Evolutionary conservation across 106 monocot genomes (phyloP).

Genomic region (Apostasia ramifera): DNA sequence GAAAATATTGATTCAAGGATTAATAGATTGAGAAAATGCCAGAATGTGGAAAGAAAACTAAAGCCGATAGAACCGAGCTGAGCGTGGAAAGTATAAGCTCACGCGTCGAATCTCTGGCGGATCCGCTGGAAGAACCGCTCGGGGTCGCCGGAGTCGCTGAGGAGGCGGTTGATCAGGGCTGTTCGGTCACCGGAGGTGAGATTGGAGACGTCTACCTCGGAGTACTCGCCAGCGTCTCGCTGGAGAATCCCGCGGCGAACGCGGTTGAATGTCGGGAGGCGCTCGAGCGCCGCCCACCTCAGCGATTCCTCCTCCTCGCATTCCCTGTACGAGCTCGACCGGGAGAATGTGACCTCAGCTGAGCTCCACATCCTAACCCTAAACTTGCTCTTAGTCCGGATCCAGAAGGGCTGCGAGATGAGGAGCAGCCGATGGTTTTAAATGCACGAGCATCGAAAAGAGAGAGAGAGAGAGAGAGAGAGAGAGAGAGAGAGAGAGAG

Average conservation of each 20-base stretch:
- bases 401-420: not conserved
- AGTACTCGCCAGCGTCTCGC: slow-evolving; percentile 9
- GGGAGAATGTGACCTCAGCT: slow-evolving; percentile 60
- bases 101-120: slow-evolving; percentile 78
- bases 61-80: not conserved
- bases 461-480: not conserved
- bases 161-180: slow-evolving; percentile 58
- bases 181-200: slow-evolving; percentile 49
- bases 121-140: slow-evolving; percentile 71
- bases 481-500: not conserved
- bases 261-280: slow-evolving; percentile 66
- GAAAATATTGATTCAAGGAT: too few species aligned
- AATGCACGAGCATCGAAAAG: slow-evolving; percentile 9
- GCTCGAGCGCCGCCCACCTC: slow-evolving; percentile 86
- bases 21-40: not conserved
- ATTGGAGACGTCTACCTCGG: slow-evolving; percentile 63
- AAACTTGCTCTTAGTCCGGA: not conserved
- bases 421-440: slow-evolving; percentile 3
- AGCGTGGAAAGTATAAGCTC: slow-evolving; percentile 3
- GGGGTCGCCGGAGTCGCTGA: slow-evolving; percentile 52
- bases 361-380: slow-evolving; percentile 59
- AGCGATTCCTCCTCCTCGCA: slow-evolving; percentile 72
- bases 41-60: not conserved
- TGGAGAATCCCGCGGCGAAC: slow-evolving; percentile 60
- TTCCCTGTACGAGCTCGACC: slow-evolving; percentile 52